phyloP scores from a whole-genome alignment of 768 basidiomycete species.

The Trichaptum fuscoviolaceum region DNA sequence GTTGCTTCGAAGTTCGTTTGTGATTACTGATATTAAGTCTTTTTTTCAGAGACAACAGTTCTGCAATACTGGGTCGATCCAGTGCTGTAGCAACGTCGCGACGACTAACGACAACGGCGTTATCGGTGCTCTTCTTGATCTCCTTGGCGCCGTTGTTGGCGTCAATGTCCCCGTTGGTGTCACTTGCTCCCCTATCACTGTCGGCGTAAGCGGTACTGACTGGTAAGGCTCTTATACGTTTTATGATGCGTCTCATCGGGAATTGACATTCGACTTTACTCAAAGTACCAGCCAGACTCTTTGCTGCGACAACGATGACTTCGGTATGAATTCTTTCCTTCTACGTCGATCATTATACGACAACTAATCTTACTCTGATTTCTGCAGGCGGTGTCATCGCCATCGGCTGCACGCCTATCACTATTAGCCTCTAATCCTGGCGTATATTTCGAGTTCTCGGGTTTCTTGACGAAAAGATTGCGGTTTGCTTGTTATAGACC shows the following conservation, averaged over 20 bases:
- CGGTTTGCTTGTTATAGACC: no score
- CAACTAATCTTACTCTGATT: not conserved
- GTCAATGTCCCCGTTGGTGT: slow-evolving; percentile 15
- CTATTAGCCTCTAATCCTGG: slow-evolving; percentile 11
- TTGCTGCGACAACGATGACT: slow-evolving; percentile 24
- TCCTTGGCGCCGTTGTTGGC: slow-evolving; percentile 15
- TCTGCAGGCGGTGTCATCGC: slow-evolving; percentile 20
- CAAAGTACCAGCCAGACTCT: slow-evolving; percentile 12
- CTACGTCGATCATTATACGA: not conserved
- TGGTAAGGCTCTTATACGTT: not conserved
- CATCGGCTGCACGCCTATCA: slow-evolving; percentile 23
- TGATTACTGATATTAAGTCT: no score
- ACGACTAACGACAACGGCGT: slow-evolving; percentile 11
- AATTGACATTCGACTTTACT: not conserved
- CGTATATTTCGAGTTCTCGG: not conserved
- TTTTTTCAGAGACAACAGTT: no score
- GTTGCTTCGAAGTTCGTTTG: no score
- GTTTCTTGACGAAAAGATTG: no score
- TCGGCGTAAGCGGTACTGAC: slow-evolving; percentile 4
- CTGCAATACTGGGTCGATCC: slow-evolving; percentile 26
- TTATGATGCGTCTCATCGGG: not conserved
- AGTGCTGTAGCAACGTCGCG: slow-evolving; percentile 27
- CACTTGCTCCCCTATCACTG: slow-evolving; percentile 16
- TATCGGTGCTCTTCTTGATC: slow-evolving; percentile 14
- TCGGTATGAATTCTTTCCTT: slow-evolving; percentile 12